Percentiles rank a stretch among this genome's conserved stretches.
Conservation (phyloP, 164 flowering plant genomes). For the Litsea cubeba region DNA sequence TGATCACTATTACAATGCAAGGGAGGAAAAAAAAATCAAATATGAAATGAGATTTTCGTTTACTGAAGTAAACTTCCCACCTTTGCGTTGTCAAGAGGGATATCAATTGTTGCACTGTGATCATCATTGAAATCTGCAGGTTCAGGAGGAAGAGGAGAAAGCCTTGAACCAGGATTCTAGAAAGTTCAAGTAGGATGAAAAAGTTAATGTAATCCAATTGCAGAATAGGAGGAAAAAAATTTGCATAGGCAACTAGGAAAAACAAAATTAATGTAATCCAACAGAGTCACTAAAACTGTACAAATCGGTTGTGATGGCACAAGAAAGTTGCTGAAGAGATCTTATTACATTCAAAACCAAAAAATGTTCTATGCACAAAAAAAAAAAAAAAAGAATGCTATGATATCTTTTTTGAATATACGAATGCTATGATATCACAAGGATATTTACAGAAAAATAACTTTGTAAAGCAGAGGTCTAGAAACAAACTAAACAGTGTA, state of each 20-base stretch:
- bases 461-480: too few relatives aligned
- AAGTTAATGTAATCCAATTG: background rate
- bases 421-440: too few relatives aligned
- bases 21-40: background rate
- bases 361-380: too few relatives aligned
- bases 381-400: too few relatives aligned
- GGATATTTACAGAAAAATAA: too few relatives aligned
- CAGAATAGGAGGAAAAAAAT: background rate
- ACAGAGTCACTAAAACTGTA: background rate
- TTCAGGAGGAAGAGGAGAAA: constrained; percentile 93
- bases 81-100: constrained; percentile 65
- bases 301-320: background rate
- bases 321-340: background rate
- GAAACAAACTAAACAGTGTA: too few relatives aligned
- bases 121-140: constrained; percentile 77
- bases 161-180: constrained; percentile 73
- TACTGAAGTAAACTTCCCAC: constrained; percentile 15
- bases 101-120: constrained; percentile 63
- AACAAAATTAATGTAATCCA: background rate
- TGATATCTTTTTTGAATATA: too few relatives aligned
- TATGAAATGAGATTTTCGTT: background rate
- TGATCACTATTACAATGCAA: background rate
- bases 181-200: constrained; percentile 5
- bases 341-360: too few relatives aligned
- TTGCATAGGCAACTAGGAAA: background rate